Base-by-base conservation (phyloP, 306 rosid species). In the Arachis hypogaea region DNA sequence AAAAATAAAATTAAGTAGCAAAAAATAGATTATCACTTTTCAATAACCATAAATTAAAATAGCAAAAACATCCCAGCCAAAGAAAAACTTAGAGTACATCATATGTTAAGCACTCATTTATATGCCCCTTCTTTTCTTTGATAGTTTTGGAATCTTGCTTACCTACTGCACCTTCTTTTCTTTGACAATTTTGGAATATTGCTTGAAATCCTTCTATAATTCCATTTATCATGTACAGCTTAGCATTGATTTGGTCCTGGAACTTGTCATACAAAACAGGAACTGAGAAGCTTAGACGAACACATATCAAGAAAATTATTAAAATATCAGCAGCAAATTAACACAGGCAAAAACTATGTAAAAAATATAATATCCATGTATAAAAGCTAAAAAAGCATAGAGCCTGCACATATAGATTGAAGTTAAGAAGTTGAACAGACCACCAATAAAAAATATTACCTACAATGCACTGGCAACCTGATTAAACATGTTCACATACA, bases 161-260 rank as follows among this genome's bases (percentile, higher is more conserved):
- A 87, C 88, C 96, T 95, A 95, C 66, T 90, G 87, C 63, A 82
- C 70, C 96, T 95, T 95, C 92, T 95, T 95, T 78, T 81, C 86
- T 84, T 92, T 70, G 71, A 65, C 43, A 82, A 74, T 41, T 84
- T 44, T 41, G 95, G 88, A 76, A 95, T 75, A 84, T 82, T 95
- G 89, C 80, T 87, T 78, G 81, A 69, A 64, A 87, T 36, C 80
- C 84, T 92, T 80, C 78, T 79, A 78, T 84, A 87, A 78, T 40
- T 73, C 85, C 83, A 63, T 86, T 81, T 49, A 90, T 9, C 64
- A 83, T 42, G 33, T 52, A 71, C 59, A 95, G 71, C 84, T 88
- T 85, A 5, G 83, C 92, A 79, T 95, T 77, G 65, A 90, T 77
- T 66, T 59, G 89, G 54, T 85, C 91, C 89, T 86, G 97, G 83